These are phyloP conservation scores for Capronia epimyces DNA, from an alignment of 2,329 filamentous ascomycete species.

Conservation along the genomic window DNA sequence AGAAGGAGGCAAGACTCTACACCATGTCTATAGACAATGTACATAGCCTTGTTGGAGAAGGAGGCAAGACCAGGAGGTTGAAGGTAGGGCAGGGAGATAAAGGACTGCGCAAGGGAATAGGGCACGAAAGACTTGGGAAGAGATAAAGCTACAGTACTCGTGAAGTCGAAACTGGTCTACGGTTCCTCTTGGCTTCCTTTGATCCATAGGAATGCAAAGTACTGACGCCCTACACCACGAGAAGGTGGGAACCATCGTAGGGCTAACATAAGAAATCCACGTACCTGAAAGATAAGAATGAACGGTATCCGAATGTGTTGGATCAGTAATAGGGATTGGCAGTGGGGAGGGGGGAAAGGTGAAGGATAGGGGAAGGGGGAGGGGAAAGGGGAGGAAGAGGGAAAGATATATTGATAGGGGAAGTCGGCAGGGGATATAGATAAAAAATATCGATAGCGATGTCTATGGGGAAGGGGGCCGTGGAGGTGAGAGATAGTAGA, in stretches of 20 bases:
- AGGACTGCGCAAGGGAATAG: neutral
- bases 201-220: neutral
- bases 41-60: no score
- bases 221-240: constrained; percentile 6
- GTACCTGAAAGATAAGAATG: constrained; percentile 12
- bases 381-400: constrained; percentile 23
- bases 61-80: no score
- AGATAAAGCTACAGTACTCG: no score
- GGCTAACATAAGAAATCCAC: neutral
- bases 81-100: neutral
- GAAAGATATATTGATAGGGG: no score
- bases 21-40: no score
- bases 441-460: neutral
- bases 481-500: no score
- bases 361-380: constrained; percentile 29
- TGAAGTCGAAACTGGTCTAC: no score
- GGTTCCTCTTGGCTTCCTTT: constrained; percentile 7
- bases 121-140: neutral
- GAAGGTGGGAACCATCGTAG: constrained; percentile 7
- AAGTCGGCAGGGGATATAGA: constrained; percentile 1
- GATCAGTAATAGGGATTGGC: constrained; percentile 30
- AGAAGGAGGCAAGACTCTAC: no score
- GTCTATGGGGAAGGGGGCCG: neutral
- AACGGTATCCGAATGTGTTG: no score
- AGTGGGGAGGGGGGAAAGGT: no score